phyloP scores from a whole-genome alignment of 306 rosid species.

The Sicyos baderoa region DNA sequence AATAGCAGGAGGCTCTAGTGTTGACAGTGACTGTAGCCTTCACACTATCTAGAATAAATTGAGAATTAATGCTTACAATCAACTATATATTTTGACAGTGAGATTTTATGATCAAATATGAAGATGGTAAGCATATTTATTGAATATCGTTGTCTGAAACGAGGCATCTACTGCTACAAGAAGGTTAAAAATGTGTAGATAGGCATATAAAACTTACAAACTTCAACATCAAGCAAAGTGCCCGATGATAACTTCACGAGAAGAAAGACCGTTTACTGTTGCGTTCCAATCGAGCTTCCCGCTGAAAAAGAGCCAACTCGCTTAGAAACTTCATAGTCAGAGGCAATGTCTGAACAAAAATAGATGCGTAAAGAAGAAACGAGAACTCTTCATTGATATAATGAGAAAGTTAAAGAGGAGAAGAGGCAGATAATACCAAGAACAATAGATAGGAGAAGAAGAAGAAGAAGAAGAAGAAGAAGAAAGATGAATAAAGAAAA shows the following conservation, averaged over 20 bases:
- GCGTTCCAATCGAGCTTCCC: constrained; percentile 86
- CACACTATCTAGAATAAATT: background rate
- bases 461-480: too few relatives aligned
- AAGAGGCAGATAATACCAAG: too few relatives aligned
- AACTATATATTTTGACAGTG: too few relatives aligned
- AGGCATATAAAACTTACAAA: background rate
- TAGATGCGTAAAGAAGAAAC: background rate
- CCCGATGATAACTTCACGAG: constrained; percentile 43
- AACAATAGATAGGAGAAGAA: too few relatives aligned
- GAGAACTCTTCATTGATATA: too few relatives aligned
- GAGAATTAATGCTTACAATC: background rate
- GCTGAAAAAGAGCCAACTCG: constrained; percentile 40
- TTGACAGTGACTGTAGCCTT: background rate
- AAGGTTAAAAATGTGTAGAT: background rate
- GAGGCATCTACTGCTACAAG: constrained; percentile 9
- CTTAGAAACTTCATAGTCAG: background rate
- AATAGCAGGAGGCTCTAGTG: background rate
- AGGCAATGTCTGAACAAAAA: background rate
- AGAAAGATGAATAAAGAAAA: too few relatives aligned
- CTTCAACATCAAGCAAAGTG: constrained; percentile 2
- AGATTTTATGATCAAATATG: background rate
- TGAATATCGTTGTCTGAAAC: background rate
- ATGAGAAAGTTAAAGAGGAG: too few relatives aligned
- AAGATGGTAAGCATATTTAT: background rate
- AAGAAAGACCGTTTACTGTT: constrained; percentile 66